A percentile compares a stretch with the other conserved stretches of the same genome.
Evolutionary conservation across 495 filamentous ascomycete species (phyloP).

Genomic region (Evernia prunastri): DNA sequence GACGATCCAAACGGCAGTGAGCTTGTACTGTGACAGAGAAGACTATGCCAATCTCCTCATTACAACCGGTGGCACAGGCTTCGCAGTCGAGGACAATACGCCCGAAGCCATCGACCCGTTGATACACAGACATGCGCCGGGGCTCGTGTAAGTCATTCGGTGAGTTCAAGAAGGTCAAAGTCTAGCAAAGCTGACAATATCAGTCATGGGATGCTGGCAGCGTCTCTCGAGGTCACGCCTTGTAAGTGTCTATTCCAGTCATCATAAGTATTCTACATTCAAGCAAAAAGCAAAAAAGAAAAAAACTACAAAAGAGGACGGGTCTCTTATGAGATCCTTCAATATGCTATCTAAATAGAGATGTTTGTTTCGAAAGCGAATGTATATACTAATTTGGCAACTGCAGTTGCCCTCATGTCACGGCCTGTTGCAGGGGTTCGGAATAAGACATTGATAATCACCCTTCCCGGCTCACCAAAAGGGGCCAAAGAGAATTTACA

Average conservation of each 20-base stretch:
- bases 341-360: neutral
- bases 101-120: slow-evolving; percentile 83
- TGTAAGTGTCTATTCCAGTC: slow-evolving; percentile 51
- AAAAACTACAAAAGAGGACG: too few relatives aligned
- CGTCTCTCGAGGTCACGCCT: slow-evolving; percentile 78
- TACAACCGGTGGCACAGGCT: slow-evolving; percentile 90
- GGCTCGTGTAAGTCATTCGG: slow-evolving; percentile 62
- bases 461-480: slow-evolving; percentile 90
- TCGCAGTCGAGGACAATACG: slow-evolving; percentile 79
- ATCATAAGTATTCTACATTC: slow-evolving; percentile 4
- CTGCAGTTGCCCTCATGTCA: slow-evolving; percentile 90
- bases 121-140: slow-evolving; percentile 80
- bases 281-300: neutral
- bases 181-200: slow-evolving; percentile 29
- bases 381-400: slow-evolving; percentile 20
- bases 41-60: slow-evolving; percentile 67
- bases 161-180: neutral
- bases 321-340: too few relatives aligned
- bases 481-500: slow-evolving; percentile 95
- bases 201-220: slow-evolving; percentile 86
- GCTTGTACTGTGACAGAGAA: slow-evolving; percentile 54
- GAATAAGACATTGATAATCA: slow-evolving; percentile 77
- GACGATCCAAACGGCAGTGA: slow-evolving; percentile 67
- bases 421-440: slow-evolving; percentile 87
- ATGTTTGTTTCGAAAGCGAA: neutral